Evolutionary conservation across 306 rosid genomes (phyloP).

Genomic region (Spatholobus suberectus): DNA sequence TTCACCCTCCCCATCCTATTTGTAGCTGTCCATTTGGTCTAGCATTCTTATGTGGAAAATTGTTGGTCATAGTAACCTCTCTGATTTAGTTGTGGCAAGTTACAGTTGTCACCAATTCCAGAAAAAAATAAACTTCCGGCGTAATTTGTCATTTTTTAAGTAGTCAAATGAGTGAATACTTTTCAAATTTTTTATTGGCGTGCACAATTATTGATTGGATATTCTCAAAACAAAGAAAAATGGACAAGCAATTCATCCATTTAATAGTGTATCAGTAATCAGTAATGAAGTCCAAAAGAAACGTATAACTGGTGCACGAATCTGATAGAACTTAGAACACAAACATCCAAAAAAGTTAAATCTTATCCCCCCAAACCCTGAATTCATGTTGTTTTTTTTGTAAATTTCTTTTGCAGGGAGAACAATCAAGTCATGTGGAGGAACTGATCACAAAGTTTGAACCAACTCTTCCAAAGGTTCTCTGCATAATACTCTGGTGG

Average conservation of each 20-base stretch:
- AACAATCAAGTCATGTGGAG: conserved; percentile 66
- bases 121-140: neutral
- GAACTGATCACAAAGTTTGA: conserved; percentile 68
- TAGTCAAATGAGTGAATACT: conserved; percentile 15
- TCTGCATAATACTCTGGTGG: conserved; percentile 56
- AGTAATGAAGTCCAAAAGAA: conserved; percentile 22
- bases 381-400: conserved; percentile 17
- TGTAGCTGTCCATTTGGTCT: neutral
- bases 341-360: conserved; percentile 17
- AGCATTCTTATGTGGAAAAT: conserved; percentile 21
- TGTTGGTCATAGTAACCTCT: conserved; percentile 18
- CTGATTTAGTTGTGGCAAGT: conserved; percentile 11
- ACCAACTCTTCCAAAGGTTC: conserved; percentile 86
- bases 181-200: conserved; percentile 3
- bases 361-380: neutral
- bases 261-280: conserved; percentile 24
- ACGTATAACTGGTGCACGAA: neutral
- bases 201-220: conserved; percentile 21
- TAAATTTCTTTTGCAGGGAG: conserved; percentile 59
- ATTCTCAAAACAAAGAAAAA: conserved; percentile 16
- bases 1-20: neutral
- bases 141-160: conserved; percentile 6
- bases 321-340: neutral
- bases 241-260: conserved; percentile 1
- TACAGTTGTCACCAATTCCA: neutral